Base-by-base conservation (phyloP, 306 rosid genomes). In the Vigna nakashimae region DNA sequence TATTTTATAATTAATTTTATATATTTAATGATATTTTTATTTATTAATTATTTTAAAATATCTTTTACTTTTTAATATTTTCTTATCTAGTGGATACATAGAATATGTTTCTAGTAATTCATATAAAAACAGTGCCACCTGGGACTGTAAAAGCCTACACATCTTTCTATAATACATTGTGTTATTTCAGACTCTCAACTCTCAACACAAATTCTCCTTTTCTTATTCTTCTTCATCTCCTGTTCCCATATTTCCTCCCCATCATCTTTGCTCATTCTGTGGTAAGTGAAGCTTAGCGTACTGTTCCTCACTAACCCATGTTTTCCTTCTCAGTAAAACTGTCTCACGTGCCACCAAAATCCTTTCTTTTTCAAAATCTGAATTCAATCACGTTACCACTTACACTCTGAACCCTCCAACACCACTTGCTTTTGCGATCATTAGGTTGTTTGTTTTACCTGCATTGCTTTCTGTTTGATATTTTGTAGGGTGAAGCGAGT, bases 401-500 rank as follows among this genome's bases (percentile, higher is more conserved):
- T 12, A 22, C 22, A 17, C 56, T 26, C 22, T 69, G 67, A 83
- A 62, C 53, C 70, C 50, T 69, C 15, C 15, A 75, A 51, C 12
- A 40, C 2, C 38, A 38, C 59, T 57, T 34, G 63, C 36, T 57
- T 4, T 82, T 71, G 7, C 10, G 17, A 78, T 81, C 60, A 65
- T 18, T 78, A 12, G 2, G 48, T 68, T 74, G 17, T 65, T 74
- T 42, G 14, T 32, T 75, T 73, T 30, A 22, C 68, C 60, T 80
- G 62, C 84, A 84, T 81, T 84, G 40, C 12, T n/a, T 28, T 67
- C 20, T 81, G 7, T 32, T 78, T 74, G 51, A 16, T 68, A 77
- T 49, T 82, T 75, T 79, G 63, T 40, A 82, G 82, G 85, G 71
- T 60, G 76, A 73, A 71, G 38, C 60, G 30, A 17, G 56, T 56